Evolutionary conservation across 2,329 filamentous ascomycete species (phyloP).

Genomic region (Passalora sequoiae): DNA sequence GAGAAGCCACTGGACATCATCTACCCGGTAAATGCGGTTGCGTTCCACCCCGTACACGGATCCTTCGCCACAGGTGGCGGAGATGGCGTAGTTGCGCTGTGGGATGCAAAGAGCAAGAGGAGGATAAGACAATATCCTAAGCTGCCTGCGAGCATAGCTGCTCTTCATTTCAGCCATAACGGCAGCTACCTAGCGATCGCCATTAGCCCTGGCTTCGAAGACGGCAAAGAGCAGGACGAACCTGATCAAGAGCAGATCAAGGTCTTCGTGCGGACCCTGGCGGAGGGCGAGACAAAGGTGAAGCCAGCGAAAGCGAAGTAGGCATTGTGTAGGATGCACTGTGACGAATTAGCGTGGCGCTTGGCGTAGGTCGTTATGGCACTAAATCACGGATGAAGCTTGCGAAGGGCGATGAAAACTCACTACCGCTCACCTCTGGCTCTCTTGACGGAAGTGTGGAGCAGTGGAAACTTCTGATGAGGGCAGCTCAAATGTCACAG

Average conservation of each 20-base stretch:
- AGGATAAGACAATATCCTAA: constrained; percentile 85
- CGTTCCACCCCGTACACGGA: constrained; percentile 76
- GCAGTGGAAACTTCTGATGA: too few species aligned
- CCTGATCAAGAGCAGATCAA: constrained; percentile 65
- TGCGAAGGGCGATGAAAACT: too few species aligned
- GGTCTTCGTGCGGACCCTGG: constrained; percentile 76
- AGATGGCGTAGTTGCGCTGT: constrained; percentile 85
- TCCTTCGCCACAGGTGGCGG: constrained; percentile 88
- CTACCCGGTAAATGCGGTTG: constrained; percentile 83
- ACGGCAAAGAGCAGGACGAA: constrained; percentile 73
- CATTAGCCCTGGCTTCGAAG: constrained; percentile 81
- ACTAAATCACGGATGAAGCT: too few species aligned
- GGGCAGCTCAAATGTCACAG: too few species aligned
- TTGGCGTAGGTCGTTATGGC: constrained; percentile 2
- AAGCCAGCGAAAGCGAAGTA: constrained; percentile 22
- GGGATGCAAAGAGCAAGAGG: constrained; percentile 87
- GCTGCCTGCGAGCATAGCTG: constrained; percentile 71
- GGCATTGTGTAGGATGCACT: background rate
- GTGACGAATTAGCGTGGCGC: background rate
- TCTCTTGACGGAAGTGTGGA: too few species aligned
- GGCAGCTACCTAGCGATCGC: constrained; percentile 75
- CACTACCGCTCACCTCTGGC: too few species aligned
- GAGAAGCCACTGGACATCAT: constrained; percentile 67
- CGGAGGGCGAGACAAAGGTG: constrained; percentile 78
- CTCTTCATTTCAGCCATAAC: constrained; percentile 69